phyloP scores from a whole-genome alignment of 805 yeast genomes.

The Alloascoidea hylecoeti region DNA sequence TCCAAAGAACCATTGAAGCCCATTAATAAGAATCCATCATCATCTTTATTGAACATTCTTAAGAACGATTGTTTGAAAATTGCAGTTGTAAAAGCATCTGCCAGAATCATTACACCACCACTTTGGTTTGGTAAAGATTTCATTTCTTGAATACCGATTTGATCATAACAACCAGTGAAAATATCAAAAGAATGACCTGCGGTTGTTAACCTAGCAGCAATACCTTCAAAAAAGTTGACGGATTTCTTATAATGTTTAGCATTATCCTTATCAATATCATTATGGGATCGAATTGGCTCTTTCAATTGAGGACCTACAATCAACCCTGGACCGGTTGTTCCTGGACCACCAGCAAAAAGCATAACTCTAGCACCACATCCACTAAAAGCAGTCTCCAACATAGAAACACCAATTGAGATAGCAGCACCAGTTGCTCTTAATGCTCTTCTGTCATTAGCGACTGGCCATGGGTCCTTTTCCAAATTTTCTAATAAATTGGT shows the following conservation, averaged over 20 bases:
- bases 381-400: slow-evolving; percentile 72
- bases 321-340: slow-evolving; percentile 89
- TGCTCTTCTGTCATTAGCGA: slow-evolving; percentile 65
- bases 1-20: slow-evolving; percentile 85
- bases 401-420: slow-evolving; percentile 64
- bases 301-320: slow-evolving; percentile 84
- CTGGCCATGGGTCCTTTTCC: slow-evolving; percentile 79
- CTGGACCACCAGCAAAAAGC: slow-evolving; percentile 88
- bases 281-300: slow-evolving; percentile 96
- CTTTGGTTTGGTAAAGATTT: slow-evolving; percentile 70
- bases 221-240: slow-evolving; percentile 59
- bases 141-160: slow-evolving; percentile 92
- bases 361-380: slow-evolving; percentile 82
- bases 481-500: slow-evolving; percentile 68
- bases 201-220: slow-evolving; percentile 58
- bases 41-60: slow-evolving; percentile 78
- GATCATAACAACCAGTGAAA: slow-evolving; percentile 93
- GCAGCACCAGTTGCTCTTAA: slow-evolving; percentile 92
- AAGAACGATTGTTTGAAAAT: slow-evolving; percentile 87
- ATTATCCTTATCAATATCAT: slow-evolving; percentile 83
- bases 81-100: slow-evolving; percentile 91
- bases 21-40: slow-evolving; percentile 73
- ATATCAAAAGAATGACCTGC: slow-evolving; percentile 78
- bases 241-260: slow-evolving; percentile 86
- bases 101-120: slow-evolving; percentile 78